Conservation (phyloP, 768 basidiomycete genomes). For the Russula sp. region DNA sequence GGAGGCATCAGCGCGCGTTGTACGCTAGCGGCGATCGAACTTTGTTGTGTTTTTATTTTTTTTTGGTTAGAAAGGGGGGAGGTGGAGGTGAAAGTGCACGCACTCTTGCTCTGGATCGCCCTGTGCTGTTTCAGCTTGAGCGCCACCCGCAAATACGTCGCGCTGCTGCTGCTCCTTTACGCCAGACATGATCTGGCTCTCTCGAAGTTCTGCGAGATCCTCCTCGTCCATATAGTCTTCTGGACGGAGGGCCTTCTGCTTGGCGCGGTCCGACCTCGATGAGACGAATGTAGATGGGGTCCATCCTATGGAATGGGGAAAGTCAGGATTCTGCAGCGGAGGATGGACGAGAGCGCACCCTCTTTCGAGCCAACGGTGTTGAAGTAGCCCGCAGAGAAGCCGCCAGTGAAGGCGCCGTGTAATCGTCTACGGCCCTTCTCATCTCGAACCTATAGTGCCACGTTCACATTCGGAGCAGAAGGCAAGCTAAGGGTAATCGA, state of each 20-base stretch:
- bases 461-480: constrained; percentile 15
- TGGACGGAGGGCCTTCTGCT: constrained; percentile 52
- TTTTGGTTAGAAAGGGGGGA: too few relatives aligned
- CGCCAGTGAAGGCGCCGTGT: constrained; percentile 98
- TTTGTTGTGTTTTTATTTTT: constrained; percentile 24
- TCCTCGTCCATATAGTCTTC: constrained; percentile 99
- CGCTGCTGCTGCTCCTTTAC: constrained; percentile 70
- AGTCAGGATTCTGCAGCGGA: not conserved
- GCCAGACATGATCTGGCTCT: constrained; percentile 49
- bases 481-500: constrained; percentile 20
- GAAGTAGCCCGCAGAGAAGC: constrained; percentile 96
- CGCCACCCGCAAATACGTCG: constrained; percentile 59
- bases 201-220: constrained; percentile 76
- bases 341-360: constrained; percentile 38
- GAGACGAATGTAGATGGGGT: constrained; percentile 88
- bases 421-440: constrained; percentile 87
- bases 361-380: constrained; percentile 95
- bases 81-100: constrained; percentile 25
- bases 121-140: constrained; percentile 43
- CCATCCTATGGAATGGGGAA: constrained; percentile 70
- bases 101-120: constrained; percentile 45
- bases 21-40: constrained; percentile 56
- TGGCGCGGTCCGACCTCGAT: constrained; percentile 69
- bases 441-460: constrained; percentile 62
- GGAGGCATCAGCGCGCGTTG: constrained; percentile 63